These are phyloP conservation scores for Phytophthora pseudosyringae DNA, from an alignment of 352 stramenopile species.

Conservation along the genomic window DNA sequence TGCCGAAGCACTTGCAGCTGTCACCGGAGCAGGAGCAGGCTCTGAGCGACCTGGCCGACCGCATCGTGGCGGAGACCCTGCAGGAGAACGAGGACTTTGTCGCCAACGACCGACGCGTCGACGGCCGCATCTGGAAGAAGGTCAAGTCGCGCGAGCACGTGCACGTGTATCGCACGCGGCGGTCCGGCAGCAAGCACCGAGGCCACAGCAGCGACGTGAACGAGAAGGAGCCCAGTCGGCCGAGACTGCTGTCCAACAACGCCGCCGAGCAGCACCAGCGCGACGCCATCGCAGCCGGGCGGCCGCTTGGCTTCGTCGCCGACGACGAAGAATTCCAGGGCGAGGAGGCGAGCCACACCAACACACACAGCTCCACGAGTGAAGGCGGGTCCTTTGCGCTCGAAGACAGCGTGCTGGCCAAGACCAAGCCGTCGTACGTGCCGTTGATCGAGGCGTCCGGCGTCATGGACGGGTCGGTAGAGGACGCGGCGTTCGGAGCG, in stretches of 20 bases:
- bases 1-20: conserved; percentile 26
- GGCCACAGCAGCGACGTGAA: conserved; percentile 17
- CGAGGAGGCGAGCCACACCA: conserved; percentile 24
- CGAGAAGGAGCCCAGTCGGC: conserved; percentile 42
- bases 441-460: conserved; percentile 31
- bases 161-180: conserved; percentile 59
- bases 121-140: conserved; percentile 56
- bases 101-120: conserved; percentile 41
- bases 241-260: conserved; percentile 51
- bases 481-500: conserved; percentile 33
- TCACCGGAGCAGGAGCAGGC: conserved; percentile 42
- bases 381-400: conserved; percentile 37
- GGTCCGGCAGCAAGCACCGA: conserved; percentile 22
- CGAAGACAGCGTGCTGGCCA: conserved; percentile 32
- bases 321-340: conserved; percentile 18
- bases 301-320: conserved; percentile 28
- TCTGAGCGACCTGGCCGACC: conserved; percentile 55
- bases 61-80: conserved; percentile 64
- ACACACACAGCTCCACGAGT: conserved; percentile 38
- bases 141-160: conserved; percentile 60
- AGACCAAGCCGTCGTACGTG: conserved; percentile 26
- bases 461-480: conserved; percentile 32
- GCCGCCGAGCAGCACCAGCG: conserved; percentile 43
- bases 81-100: conserved; percentile 62
- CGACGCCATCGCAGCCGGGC: conserved; percentile 33